These are phyloP conservation scores for Pythium sukuiense DNA, from an alignment of 352 stramenopile species.

Conservation along the genomic window DNA sequence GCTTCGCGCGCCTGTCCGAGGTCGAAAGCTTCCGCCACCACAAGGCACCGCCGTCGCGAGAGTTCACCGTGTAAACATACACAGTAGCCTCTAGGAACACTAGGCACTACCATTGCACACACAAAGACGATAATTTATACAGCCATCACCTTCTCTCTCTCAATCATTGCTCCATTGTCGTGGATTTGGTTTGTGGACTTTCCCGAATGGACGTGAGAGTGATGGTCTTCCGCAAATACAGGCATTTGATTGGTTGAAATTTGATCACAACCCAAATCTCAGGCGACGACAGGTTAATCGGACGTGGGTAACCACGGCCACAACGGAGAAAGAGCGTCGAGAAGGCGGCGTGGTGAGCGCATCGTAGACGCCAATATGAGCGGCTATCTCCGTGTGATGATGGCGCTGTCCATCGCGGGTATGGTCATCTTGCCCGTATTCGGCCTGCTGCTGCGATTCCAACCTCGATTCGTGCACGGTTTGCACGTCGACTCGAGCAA, in stretches of 20 bases:
- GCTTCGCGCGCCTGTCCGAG: slow-evolving; percentile 78
- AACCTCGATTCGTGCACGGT: slow-evolving; percentile 59
- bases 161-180: background rate
- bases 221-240: slow-evolving; percentile 23
- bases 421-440: slow-evolving; percentile 55
- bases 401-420: slow-evolving; percentile 53
- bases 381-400: slow-evolving; percentile 35
- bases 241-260: slow-evolving; percentile 19
- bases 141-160: background rate
- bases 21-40: slow-evolving; percentile 85
- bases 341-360: background rate
- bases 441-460: slow-evolving; percentile 52
- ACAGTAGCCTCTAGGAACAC: background rate
- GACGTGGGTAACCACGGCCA: slow-evolving; percentile 1
- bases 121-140: slow-evolving; percentile 8
- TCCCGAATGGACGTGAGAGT: slow-evolving; percentile 9
- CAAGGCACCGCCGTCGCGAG: slow-evolving; percentile 36
- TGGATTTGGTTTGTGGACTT: background rate
- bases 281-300: background rate
- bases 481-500: slow-evolving; percentile 39
- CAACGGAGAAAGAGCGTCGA: background rate
- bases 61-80: slow-evolving; percentile 4
- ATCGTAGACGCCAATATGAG: slow-evolving; percentile 6
- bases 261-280: slow-evolving; percentile 13
- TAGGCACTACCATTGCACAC: background rate